Conservation (phyloP, 768 basidiomycete genomes). For the Trametes punicea region DNA sequence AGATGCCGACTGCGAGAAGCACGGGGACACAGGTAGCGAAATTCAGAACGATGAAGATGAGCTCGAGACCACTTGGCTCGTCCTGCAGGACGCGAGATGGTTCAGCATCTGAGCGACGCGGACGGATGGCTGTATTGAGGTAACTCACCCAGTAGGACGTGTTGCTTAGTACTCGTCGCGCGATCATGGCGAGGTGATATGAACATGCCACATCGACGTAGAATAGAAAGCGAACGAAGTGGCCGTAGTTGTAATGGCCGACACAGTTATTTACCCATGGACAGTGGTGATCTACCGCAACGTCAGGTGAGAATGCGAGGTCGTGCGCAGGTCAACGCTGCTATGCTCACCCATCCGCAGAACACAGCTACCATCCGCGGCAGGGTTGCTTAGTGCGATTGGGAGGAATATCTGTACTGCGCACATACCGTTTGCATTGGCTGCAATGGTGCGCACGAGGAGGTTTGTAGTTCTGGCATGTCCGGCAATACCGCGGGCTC, state of each 20-base stretch:
- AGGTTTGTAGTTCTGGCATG: slow-evolving; percentile 82
- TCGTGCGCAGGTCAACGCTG: not conserved
- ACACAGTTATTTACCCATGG: slow-evolving; percentile 96
- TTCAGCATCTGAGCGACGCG: no score
- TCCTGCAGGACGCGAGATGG: slow-evolving; percentile 44
- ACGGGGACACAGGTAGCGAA: slow-evolving; percentile 85
- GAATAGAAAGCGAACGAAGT: slow-evolving; percentile 89
- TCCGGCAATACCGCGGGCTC: slow-evolving; percentile 79
- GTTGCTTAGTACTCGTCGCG: slow-evolving; percentile 52
- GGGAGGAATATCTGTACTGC: not conserved
- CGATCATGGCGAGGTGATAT: slow-evolving; percentile 86
- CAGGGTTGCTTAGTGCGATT: not conserved
- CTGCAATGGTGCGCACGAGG: slow-evolving; percentile 92
- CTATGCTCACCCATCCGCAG: slow-evolving; percentile 76
- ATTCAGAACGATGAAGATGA: slow-evolving; percentile 87
- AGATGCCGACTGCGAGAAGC: slow-evolving; percentile 79
- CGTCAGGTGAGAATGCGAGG: slow-evolving; percentile 10
- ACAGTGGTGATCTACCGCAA: slow-evolving; percentile 73
- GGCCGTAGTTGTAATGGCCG: slow-evolving; percentile 86
- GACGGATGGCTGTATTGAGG: not conserved
- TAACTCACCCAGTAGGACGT: slow-evolving; percentile 53
- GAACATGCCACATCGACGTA: slow-evolving; percentile 87
- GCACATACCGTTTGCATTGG: slow-evolving; percentile 71
- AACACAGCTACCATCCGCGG: slow-evolving; percentile 53
- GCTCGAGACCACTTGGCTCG: slow-evolving; percentile 61